Conservation (phyloP, 2,329 filamentous ascomycete genomes). For the Talaromyces sp. region DNA sequence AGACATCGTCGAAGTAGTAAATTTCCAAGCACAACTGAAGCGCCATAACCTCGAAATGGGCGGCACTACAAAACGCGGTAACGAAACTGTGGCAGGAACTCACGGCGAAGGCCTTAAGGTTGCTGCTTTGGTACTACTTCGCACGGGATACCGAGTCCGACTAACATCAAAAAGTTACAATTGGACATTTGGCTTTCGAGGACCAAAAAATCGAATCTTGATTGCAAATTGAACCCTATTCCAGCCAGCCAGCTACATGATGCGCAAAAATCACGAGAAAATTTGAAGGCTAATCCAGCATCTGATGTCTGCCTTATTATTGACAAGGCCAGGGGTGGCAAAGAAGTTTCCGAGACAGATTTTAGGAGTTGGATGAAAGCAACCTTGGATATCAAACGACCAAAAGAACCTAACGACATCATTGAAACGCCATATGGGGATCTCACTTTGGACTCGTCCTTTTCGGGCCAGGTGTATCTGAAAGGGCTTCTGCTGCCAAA, state of each 20-base stretch:
- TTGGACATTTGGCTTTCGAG: constrained; percentile 9
- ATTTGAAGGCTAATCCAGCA: neutral
- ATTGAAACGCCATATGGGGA: constrained; percentile 8
- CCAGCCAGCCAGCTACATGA: neutral
- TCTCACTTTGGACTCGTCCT: constrained; percentile 1
- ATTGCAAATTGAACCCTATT: neutral
- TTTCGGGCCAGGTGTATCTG: neutral
- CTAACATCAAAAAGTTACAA: neutral
- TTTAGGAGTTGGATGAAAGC: constrained; percentile 8
- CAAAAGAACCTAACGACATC: neutral
- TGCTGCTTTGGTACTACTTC: constrained; percentile 1
- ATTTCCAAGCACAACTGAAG: neutral
- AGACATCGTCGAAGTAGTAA: neutral
- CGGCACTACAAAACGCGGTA: neutral
- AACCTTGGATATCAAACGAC: neutral
- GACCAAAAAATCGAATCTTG: neutral
- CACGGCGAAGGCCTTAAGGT: constrained; percentile 12
- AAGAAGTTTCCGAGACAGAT: neutral
- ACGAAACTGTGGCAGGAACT: neutral
- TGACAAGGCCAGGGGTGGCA: neutral
- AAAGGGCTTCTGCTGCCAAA: constrained; percentile 3
- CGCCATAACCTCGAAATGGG: neutral
- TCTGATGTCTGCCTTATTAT: neutral
- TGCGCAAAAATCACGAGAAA: neutral
- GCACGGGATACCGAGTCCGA: neutral